These are phyloP conservation scores for Pisolithus albus DNA, from an alignment of 768 basidiomycete genomes.

Conservation along the genomic window DNA sequence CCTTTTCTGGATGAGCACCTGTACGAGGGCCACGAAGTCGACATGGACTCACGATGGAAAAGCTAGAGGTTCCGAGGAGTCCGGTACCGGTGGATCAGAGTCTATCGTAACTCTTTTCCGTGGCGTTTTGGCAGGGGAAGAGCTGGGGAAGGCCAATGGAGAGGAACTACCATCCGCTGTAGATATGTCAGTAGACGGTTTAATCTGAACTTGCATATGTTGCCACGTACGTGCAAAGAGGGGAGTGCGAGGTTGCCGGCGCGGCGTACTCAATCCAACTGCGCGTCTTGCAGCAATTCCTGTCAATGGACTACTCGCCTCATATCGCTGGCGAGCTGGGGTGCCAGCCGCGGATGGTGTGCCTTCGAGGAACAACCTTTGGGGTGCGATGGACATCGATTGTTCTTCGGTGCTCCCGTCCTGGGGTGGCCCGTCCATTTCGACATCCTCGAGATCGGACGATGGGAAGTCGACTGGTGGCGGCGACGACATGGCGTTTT, in stretches of 20 bases:
- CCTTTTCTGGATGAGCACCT: constrained; percentile 24
- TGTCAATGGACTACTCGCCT: constrained; percentile 36
- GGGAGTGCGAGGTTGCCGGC: constrained; percentile 34
- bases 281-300: constrained; percentile 46
- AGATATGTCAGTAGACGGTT: neutral
- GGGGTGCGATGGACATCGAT: constrained; percentile 36
- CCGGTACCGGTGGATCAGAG: constrained; percentile 31
- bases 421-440: constrained; percentile 38
- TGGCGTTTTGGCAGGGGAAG: constrained; percentile 48
- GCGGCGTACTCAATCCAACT: constrained; percentile 50
- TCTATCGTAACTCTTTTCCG: constrained; percentile 31
- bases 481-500: constrained; percentile 52
- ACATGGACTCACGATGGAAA: constrained; percentile 54
- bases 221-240: constrained; percentile 44
- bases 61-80: constrained; percentile 57
- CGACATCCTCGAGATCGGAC: constrained; percentile 48
- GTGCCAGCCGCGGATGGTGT: constrained; percentile 50
- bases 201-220: neutral
- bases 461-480: constrained; percentile 59
- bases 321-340: constrained; percentile 35
- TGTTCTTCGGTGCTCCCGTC: constrained; percentile 25
- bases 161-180: constrained; percentile 50
- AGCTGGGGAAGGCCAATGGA: constrained; percentile 58
- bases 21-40: neutral
- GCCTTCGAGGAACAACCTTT: constrained; percentile 48